Evolutionary conservation across 2,329 filamentous ascomycete genomes (phyloP).

Genomic region (Rhytidhysteron rufulum): DNA sequence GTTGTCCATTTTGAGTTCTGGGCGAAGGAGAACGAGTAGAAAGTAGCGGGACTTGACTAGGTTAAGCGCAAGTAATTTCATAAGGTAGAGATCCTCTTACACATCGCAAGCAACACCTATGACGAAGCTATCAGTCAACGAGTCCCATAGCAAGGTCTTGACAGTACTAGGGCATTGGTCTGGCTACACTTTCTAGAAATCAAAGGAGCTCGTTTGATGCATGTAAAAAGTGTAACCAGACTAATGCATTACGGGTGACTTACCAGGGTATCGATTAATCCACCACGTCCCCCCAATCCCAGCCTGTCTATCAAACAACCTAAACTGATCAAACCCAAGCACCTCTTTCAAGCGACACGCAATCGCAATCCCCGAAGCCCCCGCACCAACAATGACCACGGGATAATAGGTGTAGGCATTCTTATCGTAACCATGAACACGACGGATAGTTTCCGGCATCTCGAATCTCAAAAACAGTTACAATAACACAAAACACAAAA

Average conservation of each 20-base stretch:
- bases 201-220: too few relatives aligned
- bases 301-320: slow-evolving; percentile 57
- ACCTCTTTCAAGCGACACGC: slow-evolving; percentile 56
- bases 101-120: slow-evolving; percentile 53
- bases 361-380: slow-evolving; percentile 60
- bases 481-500: not conserved
- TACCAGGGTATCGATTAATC: slow-evolving; percentile 57
- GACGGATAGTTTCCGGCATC: slow-evolving; percentile 31
- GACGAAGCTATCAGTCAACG: slow-evolving; percentile 56
- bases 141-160: slow-evolving; percentile 40
- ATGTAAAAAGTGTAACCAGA: too few relatives aligned
- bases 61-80: slow-evolving; percentile 6
- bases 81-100: slow-evolving; percentile 24
- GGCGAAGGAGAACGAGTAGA: slow-evolving; percentile 56
- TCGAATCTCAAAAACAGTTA: slow-evolving; percentile 4
- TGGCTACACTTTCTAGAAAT: too few relatives aligned
- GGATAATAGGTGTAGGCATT: slow-evolving; percentile 43
- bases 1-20: slow-evolving; percentile 51
- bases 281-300: slow-evolving; percentile 63
- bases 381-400: slow-evolving; percentile 57
- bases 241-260: too few relatives aligned
- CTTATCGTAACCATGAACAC: slow-evolving; percentile 35
- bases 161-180: not conserved
- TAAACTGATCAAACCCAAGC: slow-evolving; percentile 56
- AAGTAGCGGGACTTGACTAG: slow-evolving; percentile 45